Percentiles rank a stretch among this genome's conserved stretches.
phyloP scores from a whole-genome alignment of 2,329 filamentous ascomycete genomes.

The Calonectria montana region DNA sequence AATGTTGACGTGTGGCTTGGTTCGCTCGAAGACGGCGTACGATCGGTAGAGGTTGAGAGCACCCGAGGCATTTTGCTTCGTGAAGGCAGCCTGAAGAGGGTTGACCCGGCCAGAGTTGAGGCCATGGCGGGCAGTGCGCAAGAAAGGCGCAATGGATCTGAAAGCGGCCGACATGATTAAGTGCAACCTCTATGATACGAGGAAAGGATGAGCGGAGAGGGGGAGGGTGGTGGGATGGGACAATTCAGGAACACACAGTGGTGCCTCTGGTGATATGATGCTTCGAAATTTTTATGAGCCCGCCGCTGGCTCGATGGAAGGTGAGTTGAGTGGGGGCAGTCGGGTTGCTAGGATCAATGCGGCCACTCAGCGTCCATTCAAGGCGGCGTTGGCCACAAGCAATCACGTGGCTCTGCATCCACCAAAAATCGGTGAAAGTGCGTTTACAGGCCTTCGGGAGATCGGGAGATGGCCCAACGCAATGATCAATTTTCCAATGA shows the following conservation, averaged over 20 bases:
- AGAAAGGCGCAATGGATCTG: constrained; percentile 80
- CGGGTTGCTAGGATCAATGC: constrained; percentile 21
- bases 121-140: constrained; percentile 83
- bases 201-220: constrained; percentile 37
- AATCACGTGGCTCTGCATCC: constrained; percentile 37
- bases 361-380: constrained; percentile 34
- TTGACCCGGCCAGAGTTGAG: constrained; percentile 77
- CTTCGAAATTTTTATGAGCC: constrained; percentile 53
- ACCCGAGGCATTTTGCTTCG: constrained; percentile 70
- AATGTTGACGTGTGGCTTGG: constrained; percentile 98
- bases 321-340: constrained; percentile 34
- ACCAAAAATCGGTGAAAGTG: neutral
- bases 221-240: constrained; percentile 24
- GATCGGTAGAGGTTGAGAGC: constrained; percentile 74
- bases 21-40: constrained; percentile 83
- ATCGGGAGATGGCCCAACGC: no score
- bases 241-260: constrained; percentile 38
- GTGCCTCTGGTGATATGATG: constrained; percentile 40
- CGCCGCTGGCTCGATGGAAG: constrained; percentile 29
- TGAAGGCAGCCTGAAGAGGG: constrained; percentile 79
- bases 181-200: constrained; percentile 40
- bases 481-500: neutral
- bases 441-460: no score
- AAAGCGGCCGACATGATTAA: constrained; percentile 82
- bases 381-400: constrained; percentile 6